Evolutionary conservation across 2,329 filamentous ascomycete species (phyloP).

Genomic region (Xylariaceae sp.): DNA sequence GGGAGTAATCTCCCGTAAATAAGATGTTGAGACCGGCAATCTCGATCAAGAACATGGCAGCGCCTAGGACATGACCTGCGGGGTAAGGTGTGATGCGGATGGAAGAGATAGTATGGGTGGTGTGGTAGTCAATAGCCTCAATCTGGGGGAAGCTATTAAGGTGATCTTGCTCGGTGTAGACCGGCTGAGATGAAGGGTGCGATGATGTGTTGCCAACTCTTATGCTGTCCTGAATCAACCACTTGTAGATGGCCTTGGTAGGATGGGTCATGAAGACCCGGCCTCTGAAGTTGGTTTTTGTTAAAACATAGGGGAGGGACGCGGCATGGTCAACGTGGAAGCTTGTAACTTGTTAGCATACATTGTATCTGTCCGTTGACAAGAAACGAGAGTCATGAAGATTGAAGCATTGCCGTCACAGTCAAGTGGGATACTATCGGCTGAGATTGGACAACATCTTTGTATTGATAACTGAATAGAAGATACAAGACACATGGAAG

Average conservation of each 20-base stretch:
- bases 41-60: constrained; percentile 96
- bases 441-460: constrained; percentile 33
- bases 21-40: constrained; percentile 95
- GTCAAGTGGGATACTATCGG: constrained; percentile 28
- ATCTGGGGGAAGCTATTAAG: constrained; percentile 89
- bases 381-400: not conserved
- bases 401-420: constrained; percentile 16
- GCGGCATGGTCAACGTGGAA: constrained; percentile 99
- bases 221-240: constrained; percentile 96
- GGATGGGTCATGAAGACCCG: constrained; percentile 99
- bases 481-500: constrained; percentile 23
- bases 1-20: constrained; percentile 95
- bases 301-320: constrained; percentile 92
- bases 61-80: constrained; percentile 93
- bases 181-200: constrained; percentile 61
- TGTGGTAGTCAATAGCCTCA: constrained; percentile 97
- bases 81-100: constrained; percentile 97
- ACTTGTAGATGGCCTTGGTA: constrained; percentile 99
- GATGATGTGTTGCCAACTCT: constrained; percentile 72
- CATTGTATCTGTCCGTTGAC: constrained; percentile 5
- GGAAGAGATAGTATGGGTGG: constrained; percentile 92
- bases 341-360: constrained; percentile 47
- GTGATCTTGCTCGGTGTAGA: constrained; percentile 95
- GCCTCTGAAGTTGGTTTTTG: constrained; percentile 96
- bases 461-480: constrained; percentile 41